Percentiles rank a stretch among this genome's conserved stretches.
These are phyloP conservation scores for Fraxinus cuspidata DNA, from an alignment of 257 asterid genomes.

Conservation along the genomic window DNA sequence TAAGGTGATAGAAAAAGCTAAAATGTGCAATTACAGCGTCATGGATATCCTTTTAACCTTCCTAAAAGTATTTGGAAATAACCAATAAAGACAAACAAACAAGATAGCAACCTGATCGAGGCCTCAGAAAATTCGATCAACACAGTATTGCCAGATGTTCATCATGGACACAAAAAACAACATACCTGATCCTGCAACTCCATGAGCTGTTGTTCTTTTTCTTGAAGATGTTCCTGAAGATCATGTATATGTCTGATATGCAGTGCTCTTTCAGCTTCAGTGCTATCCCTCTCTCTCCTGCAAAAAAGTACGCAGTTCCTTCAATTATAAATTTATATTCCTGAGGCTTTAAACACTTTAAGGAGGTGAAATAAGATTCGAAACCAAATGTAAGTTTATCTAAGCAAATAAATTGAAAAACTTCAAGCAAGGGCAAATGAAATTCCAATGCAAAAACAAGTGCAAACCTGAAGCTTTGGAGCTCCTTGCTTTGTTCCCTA, in stretches of 20 bases:
- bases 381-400: not conserved
- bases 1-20: constrained; percentile 5
- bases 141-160: not conserved
- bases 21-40: not conserved
- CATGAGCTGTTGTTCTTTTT: constrained; percentile 69
- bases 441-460: not conserved
- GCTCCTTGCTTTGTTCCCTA: constrained; percentile 78
- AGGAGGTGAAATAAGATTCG: not conserved
- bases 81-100: not conserved
- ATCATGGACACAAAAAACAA: not conserved
- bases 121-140: constrained; percentile 17
- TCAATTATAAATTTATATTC: constrained; percentile 13
- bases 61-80: no score
- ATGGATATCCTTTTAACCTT: not conserved
- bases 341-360: not conserved
- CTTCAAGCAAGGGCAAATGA: not conserved
- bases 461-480: constrained; percentile 63
- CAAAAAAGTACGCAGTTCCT: constrained; percentile 25
- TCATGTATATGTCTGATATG: constrained; percentile 84
- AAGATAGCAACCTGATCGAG: not conserved
- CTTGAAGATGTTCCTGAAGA: constrained; percentile 89
- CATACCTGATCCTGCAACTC: constrained; percentile 85
- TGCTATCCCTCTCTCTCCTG: constrained; percentile 87
- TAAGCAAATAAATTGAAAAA: constrained; percentile 8
- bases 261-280: constrained; percentile 85